Base-by-base conservation (phyloP, 345 rosid genomes). In the Eutrema japonicum region DNA sequence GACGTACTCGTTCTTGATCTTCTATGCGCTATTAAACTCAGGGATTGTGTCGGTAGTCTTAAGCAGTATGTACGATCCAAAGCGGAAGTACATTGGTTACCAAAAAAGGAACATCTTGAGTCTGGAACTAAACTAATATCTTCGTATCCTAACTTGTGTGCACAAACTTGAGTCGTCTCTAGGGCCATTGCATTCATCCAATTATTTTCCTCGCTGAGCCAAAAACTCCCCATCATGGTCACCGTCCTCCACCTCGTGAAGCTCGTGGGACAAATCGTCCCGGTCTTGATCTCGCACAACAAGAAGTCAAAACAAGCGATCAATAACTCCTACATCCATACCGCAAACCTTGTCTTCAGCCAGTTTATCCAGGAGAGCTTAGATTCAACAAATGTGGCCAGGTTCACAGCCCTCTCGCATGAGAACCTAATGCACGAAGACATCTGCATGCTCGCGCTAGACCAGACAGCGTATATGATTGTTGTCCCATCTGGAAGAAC, bases 241-340 rank as follows among this genome's bases (percentile, higher is more conserved):
- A 53, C 66, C 22, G 91, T 71, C 7, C 85, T 82, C 65, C 87
- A 83, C 46, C 83, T 86, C 26, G 56, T 79, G 18, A 75, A 85
- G 76, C 79, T 85, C 7, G 74, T 74, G 6, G 88, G 88, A 6
- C 73, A 66, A 16, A 49, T 79, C 52, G 33, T 67, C 26, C 88
- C 93, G 0, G 30, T 83, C 33, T 54, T 83, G 43, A 65, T 85
- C 22, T 58, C 82, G 27, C 88, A 86, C 68, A 49, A n/a, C 42
- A 62, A 70, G 36, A 57, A 70, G 1, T 22, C 52, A 14, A 70
- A 57, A 56, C 27, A 2, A 22, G n/a, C 22, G 10, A 8, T 5
- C 36, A 12, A 70, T 6, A 46, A 57, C 56, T 45, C 65, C 0
- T 70, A 70, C 65, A 70, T 70, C 36, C 43, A 22, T 12, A 45